Percentiles rank a stretch among this genome's conserved stretches.
These are phyloP conservation scores for Obelidium mucronatum DNA, from an alignment of 192 early-diverging fungal genomes.

Conservation along the genomic window DNA sequence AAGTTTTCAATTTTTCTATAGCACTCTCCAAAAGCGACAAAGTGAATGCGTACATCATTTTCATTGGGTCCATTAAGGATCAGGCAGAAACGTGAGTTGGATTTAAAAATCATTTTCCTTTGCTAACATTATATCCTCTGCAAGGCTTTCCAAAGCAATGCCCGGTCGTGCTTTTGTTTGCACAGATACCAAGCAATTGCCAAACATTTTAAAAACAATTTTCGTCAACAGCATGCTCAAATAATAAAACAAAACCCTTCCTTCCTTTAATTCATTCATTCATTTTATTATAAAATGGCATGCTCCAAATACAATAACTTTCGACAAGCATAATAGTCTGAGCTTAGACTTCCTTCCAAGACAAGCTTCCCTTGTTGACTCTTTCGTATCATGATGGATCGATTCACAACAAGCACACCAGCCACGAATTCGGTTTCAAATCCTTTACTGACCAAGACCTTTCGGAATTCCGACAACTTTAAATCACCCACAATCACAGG, in stretches of 20 bases:
- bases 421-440: constrained; percentile 82
- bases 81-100: constrained; percentile 57
- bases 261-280: background rate
- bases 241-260: no score
- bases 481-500: constrained; percentile 89
- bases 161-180: constrained; percentile 50
- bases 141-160: constrained; percentile 29
- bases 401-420: constrained; percentile 86
- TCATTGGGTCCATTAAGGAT: constrained; percentile 81
- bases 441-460: constrained; percentile 73
- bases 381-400: constrained; percentile 67
- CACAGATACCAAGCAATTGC: constrained; percentile 49
- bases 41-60: constrained; percentile 78
- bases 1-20: constrained; percentile 27
- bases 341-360: constrained; percentile 67
- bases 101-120: background rate
- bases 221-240: constrained; percentile 40
- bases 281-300: constrained; percentile 69
- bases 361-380: constrained; percentile 52
- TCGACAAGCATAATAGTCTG: constrained; percentile 77
- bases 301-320: constrained; percentile 74
- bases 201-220: constrained; percentile 55
- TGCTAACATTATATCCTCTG: background rate
- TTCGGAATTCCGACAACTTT: constrained; percentile 81
- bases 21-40: constrained; percentile 74